Evolutionary conservation across 345 rosid species (phyloP).

Genomic region (Euclidium syriacum): DNA sequence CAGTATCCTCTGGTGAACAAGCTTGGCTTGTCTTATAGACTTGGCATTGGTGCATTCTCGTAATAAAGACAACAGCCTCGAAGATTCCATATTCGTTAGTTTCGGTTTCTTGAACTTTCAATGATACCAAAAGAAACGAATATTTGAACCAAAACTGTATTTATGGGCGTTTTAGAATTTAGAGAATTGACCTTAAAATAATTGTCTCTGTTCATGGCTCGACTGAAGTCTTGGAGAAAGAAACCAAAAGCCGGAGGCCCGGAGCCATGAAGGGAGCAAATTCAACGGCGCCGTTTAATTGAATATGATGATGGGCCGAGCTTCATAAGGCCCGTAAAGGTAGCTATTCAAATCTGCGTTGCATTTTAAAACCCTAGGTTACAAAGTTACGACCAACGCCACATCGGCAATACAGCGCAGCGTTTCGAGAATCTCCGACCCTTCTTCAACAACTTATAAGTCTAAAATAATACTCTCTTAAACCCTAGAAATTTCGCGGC

Average conservation of each 20-base stretch:
- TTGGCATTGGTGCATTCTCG: conserved; percentile 33
- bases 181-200: no score
- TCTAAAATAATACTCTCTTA: not conserved
- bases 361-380: not conserved
- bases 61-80: conserved; percentile 32
- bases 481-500: not conserved
- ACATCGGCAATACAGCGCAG: not conserved
- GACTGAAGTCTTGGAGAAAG: no score
- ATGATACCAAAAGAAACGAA: no score
- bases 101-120: not conserved
- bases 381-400: not conserved
- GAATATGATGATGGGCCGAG: no score
- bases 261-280: no score
- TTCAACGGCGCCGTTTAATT: no score
- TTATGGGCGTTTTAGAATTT: no score
- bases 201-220: no score
- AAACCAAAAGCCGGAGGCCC: no score
- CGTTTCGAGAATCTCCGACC: not conserved
- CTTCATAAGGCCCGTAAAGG: no score
- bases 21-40: conserved; percentile 36
- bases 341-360: not conserved
- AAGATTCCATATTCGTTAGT: conserved; percentile 29
- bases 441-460: no score
- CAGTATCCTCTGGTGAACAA: conserved; percentile 52
- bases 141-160: no score